Percentiles rank a stretch among this genome's conserved stretches.
Evolutionary conservation across 2,329 filamentous ascomycete species (phyloP).

Genomic region (Diaporthe batatas): DNA sequence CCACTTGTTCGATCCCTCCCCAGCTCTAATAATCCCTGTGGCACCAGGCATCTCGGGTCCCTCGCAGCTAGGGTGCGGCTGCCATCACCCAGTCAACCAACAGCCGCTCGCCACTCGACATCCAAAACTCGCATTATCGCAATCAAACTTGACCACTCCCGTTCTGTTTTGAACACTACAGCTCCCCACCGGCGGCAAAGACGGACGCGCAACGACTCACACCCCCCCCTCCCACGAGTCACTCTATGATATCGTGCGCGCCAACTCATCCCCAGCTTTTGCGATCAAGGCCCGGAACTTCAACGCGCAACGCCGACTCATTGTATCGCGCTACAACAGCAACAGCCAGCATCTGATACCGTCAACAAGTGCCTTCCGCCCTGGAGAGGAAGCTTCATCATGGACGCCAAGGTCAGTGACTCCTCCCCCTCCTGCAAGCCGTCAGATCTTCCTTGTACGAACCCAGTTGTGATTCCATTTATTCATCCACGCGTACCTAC

Average conservation of each 20-base stretch:
- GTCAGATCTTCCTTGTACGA: background rate
- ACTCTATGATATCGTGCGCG: slow-evolving; percentile 32
- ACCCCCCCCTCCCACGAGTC: background rate
- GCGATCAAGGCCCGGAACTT: background rate
- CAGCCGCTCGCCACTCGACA: slow-evolving; percentile 23
- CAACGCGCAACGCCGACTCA: slow-evolving; percentile 30
- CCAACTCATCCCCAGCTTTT: background rate
- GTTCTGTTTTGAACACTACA: slow-evolving; percentile 25
- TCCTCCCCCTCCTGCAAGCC: slow-evolving; percentile 28
- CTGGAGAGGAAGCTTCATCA: slow-evolving; percentile 43
- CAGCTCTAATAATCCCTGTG: slow-evolving; percentile 40
- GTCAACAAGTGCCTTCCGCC: background rate
- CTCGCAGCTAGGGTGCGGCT: slow-evolving; percentile 20
- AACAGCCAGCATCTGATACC: slow-evolving; percentile 41
- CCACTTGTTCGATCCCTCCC: slow-evolving; percentile 18
- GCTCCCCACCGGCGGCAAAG: slow-evolving; percentile 16
- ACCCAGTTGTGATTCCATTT: background rate
- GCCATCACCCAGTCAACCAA: slow-evolving; percentile 42
- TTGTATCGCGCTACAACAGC: slow-evolving; percentile 42
- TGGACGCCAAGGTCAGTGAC: slow-evolving; percentile 58
- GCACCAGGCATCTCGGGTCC: slow-evolving; percentile 32
- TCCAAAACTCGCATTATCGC: slow-evolving; percentile 26
- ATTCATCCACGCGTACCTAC: background rate
- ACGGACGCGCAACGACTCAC: slow-evolving; percentile 7
- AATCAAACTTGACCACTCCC: slow-evolving; percentile 17